These are phyloP conservation scores for Exidia glandulosa DNA, from an alignment of 768 basidiomycete species.

Conservation along the genomic window DNA sequence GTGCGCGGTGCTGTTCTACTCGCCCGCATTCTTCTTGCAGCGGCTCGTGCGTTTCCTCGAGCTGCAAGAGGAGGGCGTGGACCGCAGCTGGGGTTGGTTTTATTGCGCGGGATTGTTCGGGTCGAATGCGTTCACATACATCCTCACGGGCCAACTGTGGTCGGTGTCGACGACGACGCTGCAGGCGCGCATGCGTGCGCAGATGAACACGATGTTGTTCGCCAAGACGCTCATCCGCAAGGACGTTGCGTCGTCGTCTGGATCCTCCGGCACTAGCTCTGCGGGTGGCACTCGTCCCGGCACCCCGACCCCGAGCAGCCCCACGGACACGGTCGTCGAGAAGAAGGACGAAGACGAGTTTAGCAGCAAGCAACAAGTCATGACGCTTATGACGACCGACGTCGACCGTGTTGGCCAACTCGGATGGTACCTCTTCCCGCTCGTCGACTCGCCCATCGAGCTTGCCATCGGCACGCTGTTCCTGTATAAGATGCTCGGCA, in stretches of 20 bases:
- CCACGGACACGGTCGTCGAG: slow-evolving; percentile 39
- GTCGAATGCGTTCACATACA: slow-evolving; percentile 30
- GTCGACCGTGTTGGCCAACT: slow-evolving; percentile 86
- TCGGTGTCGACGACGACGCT: slow-evolving; percentile 55
- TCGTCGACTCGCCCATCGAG: slow-evolving; percentile 73
- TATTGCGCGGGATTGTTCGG: slow-evolving; percentile 42
- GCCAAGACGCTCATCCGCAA: slow-evolving; percentile 81
- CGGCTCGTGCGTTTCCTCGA: slow-evolving; percentile 56
- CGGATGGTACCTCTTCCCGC: slow-evolving; percentile 62
- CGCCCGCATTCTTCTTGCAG: slow-evolving; percentile 48
- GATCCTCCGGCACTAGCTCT: slow-evolving; percentile 24
- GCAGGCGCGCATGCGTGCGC: slow-evolving; percentile 58
- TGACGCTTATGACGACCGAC: slow-evolving; percentile 94
- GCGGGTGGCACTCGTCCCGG: slow-evolving; percentile 16
- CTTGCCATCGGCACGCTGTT: slow-evolving; percentile 63
- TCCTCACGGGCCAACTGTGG: slow-evolving; percentile 61
- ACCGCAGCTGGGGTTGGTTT: slow-evolving; percentile 61
- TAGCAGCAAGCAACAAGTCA: slow-evolving; percentile 60
- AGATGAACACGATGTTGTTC: slow-evolving; percentile 77
- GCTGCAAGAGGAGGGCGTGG: slow-evolving; percentile 40
- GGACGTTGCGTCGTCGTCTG: slow-evolving; percentile 46
- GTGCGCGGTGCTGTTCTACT: slow-evolving; percentile 55
- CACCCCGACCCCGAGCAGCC: background rate
- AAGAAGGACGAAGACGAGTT: slow-evolving; percentile 36
- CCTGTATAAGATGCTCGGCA: slow-evolving; percentile 68